Evolutionary conservation across 352 stramenopile species (phyloP), one percentile per base, ranked within the genome.

Genomic region (Globisporangium nunn): DNA sequence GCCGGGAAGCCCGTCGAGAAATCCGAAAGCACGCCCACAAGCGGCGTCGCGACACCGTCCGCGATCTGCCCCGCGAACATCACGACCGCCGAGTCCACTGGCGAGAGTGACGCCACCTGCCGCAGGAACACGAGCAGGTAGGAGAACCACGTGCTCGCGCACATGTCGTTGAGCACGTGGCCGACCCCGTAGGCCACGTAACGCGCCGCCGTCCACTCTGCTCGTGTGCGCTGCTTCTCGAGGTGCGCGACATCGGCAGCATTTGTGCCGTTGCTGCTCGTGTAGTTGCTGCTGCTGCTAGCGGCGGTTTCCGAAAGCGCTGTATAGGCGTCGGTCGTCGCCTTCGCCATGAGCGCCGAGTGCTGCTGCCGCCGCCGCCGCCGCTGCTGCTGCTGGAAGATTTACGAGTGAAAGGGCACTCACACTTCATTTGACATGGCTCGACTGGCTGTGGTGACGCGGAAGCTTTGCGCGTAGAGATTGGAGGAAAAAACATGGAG

Each of bases 111-210:
- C 23, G 75, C 82, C 44, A 73, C 70, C 50, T 85, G 63, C 4
- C 76, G 71, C 46, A 93, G 67, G 63, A 92, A 94, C 12, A 93
- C 81, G 40, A 94, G 78, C 41, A 94, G 65, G 61, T 94, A 94
- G 17, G 78, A 90, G 70, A 94, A 94, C 85, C 85, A 94, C 54
- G 80, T 91, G 49, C 81, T 88, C 28, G 85, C 85, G 62, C 85
- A 94, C 83, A 94, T 91, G 64, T 94, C 85, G 61, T 94, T 94
- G 10, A 92, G 73, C 33, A 94, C 82, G 54, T 94, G 81, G 56
- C 85, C 85, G 4, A 94, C 82, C 59, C 78, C 81, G 52, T 94
- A 94, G 4, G 80, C 70, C 8, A 94, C 53, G 58, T 80, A 90
- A 48, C 74, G 74, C 45, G 62, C 52, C 7, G 67, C 61, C 23